A percentile compares a stretch with the other conserved stretches of the same genome.
These are phyloP conservation scores for Silene coronaria DNA, from an alignment of 179 eudicot species.

Conservation along the genomic window DNA sequence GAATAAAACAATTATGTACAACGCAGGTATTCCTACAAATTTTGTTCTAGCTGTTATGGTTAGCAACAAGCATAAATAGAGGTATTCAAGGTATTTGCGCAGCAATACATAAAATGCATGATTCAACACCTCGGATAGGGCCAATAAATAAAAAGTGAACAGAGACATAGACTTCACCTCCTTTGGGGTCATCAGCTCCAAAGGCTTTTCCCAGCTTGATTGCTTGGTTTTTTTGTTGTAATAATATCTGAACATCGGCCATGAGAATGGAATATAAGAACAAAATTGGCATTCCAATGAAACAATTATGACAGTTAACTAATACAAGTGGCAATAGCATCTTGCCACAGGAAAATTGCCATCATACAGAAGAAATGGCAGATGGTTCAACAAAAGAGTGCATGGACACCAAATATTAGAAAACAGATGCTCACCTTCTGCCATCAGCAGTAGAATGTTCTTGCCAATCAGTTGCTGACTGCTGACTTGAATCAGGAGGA, in stretches of 20 bases:
- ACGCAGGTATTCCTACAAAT: conserved; percentile 22
- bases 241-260: conserved; percentile 54
- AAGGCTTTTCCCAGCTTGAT: conserved; percentile 97
- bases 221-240: conserved; percentile 88
- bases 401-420: neutral
- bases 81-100: conserved; percentile 14
- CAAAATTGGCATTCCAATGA: neutral
- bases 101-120: conserved; percentile 9
- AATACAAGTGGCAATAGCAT: neutral
- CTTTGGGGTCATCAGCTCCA: conserved; percentile 84
- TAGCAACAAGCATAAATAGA: conserved; percentile 27
- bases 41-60: conserved; percentile 20
- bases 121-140: neutral
- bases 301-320: neutral
- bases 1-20: conserved; percentile 49
- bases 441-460: conserved; percentile 74
- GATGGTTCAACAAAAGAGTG: neutral
- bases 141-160: conserved; percentile 18
- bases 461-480: conserved; percentile 86
- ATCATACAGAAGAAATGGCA: neutral
- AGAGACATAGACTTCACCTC: conserved; percentile 61
- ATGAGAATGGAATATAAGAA: neutral
- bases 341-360: neutral
- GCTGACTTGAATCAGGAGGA: conserved; percentile 41
- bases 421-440: conserved; percentile 46